A percentile compares a stretch with the other conserved stretches of the same genome.
phyloP scores from a whole-genome alignment of 495 filamentous ascomycete species.

The Daldinia childiae region DNA sequence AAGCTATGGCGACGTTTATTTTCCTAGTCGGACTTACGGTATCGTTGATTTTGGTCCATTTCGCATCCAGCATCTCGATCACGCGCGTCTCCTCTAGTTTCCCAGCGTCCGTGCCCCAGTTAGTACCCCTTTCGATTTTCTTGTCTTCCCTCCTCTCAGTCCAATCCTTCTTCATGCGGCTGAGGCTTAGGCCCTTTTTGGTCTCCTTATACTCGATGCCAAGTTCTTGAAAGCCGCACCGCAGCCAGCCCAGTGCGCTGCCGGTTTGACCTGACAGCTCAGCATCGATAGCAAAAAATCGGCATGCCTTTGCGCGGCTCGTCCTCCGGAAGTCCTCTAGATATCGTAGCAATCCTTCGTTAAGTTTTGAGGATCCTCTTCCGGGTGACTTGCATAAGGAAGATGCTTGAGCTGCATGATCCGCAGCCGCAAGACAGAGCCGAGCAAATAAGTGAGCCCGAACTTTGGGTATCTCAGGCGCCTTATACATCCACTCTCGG shows the following conservation, averaged over 20 bases:
- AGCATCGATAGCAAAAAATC: slow-evolving; percentile 90
- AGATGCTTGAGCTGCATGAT: slow-evolving; percentile 70
- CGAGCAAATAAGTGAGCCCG: slow-evolving; percentile 86
- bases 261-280: slow-evolving; percentile 83
- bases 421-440: slow-evolving; percentile 80
- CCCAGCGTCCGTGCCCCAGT: slow-evolving; percentile 86
- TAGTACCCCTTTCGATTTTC: slow-evolving; percentile 71
- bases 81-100: slow-evolving; percentile 85
- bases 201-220: slow-evolving; percentile 61
- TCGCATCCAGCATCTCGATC: slow-evolving; percentile 83
- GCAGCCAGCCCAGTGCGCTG: slow-evolving; percentile 83
- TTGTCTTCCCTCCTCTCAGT: slow-evolving; percentile 73
- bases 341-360: slow-evolving; percentile 74
- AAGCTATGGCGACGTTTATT: background rate
- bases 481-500: slow-evolving; percentile 91
- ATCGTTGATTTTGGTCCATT: slow-evolving; percentile 94
- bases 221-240: slow-evolving; percentile 74
- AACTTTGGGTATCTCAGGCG: slow-evolving; percentile 86
- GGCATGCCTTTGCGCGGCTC: slow-evolving; percentile 81
- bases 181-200: slow-evolving; percentile 65
- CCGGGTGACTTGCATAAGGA: slow-evolving; percentile 57
- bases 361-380: slow-evolving; percentile 57
- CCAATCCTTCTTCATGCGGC: slow-evolving; percentile 76
- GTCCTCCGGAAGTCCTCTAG: slow-evolving; percentile 75
- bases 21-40: slow-evolving; percentile 66